Evolutionary conservation across 2,329 filamentous ascomycete species (phyloP).

Genomic region (Esteya vermicola): DNA sequence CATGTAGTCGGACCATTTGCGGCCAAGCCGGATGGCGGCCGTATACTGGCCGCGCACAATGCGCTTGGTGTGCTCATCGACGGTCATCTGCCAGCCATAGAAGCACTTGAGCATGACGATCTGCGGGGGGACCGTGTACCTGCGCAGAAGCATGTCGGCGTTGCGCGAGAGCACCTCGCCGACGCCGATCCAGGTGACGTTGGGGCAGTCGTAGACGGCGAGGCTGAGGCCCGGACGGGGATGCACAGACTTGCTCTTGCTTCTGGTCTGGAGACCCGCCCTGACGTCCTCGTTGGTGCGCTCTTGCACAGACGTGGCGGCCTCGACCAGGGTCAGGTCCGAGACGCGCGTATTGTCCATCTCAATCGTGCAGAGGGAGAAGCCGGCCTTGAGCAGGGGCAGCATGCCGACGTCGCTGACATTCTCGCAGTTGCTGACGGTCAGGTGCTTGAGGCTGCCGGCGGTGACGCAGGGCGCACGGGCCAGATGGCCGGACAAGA

Average conservation of each 20-base stretch:
- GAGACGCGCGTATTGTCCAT: constrained; percentile 91
- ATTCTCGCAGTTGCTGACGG: constrained; percentile 79
- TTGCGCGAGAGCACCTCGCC: constrained; percentile 79
- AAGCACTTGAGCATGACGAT: constrained; percentile 84
- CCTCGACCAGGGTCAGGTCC: constrained; percentile 73
- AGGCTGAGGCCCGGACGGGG: constrained; percentile 55
- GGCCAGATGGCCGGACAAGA: constrained; percentile 59
- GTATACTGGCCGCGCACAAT: constrained; percentile 64
- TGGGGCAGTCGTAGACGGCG: constrained; percentile 80
- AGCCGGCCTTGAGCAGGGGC: constrained; percentile 64
- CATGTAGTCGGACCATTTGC: constrained; percentile 92
- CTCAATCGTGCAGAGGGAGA: constrained; percentile 54
- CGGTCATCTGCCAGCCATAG: constrained; percentile 88
- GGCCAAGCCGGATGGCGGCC: constrained; percentile 65
- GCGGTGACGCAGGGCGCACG: constrained; percentile 53
- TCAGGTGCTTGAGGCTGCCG: constrained; percentile 59
- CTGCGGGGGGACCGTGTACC: constrained; percentile 49
- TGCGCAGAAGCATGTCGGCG: constrained; percentile 49
- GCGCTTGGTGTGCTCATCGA: constrained; percentile 83
- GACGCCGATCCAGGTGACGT: constrained; percentile 85
- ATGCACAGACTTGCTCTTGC: constrained; percentile 13
- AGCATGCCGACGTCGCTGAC: constrained; percentile 75
- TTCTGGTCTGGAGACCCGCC: neutral
- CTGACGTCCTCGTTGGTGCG: constrained; percentile 22
- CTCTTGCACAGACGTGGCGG: constrained; percentile 61